Conservation (phyloP, 1,139 yeast genomes). For the Geotrichum histeridarum region DNA sequence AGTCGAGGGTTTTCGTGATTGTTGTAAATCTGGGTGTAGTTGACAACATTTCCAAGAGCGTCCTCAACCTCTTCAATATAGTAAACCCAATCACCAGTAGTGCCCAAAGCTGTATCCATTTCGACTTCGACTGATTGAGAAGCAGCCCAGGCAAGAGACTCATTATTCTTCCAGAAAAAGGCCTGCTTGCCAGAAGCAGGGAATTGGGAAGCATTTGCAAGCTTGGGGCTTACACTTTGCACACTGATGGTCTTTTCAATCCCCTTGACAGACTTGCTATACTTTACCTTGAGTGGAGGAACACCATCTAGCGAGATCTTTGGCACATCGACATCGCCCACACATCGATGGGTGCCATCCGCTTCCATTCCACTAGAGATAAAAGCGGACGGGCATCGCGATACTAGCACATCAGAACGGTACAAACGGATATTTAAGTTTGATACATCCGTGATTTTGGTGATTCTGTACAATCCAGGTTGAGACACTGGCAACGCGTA, state of each 20-base stretch:
- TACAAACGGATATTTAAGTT: constrained; percentile 55
- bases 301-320: constrained; percentile 62
- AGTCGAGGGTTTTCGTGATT: constrained; percentile 32
- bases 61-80: constrained; percentile 65
- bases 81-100: constrained; percentile 59
- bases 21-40: constrained; percentile 42
- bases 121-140: constrained; percentile 46
- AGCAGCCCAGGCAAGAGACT: constrained; percentile 51
- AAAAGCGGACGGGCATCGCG: constrained; percentile 71
- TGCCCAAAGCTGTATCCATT: constrained; percentile 45
- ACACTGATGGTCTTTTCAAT: constrained; percentile 41
- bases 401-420: constrained; percentile 60
- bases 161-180: constrained; percentile 35
- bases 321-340: constrained; percentile 55
- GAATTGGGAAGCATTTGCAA: constrained; percentile 17
- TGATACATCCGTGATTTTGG: constrained; percentile 60
- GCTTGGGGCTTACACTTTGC: constrained; percentile 45
- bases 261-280: constrained; percentile 54
- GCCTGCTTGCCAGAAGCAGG: constrained; percentile 17
- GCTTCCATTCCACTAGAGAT: constrained; percentile 37
- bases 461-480: constrained; percentile 72
- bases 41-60: constrained; percentile 64
- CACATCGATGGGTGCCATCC: constrained; percentile 49
- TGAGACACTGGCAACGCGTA: constrained; percentile 53
- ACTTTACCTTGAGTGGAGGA: constrained; percentile 64